Evolutionary conservation across 306 rosid genomes (phyloP).

Genomic region (Pueraria montana): DNA sequence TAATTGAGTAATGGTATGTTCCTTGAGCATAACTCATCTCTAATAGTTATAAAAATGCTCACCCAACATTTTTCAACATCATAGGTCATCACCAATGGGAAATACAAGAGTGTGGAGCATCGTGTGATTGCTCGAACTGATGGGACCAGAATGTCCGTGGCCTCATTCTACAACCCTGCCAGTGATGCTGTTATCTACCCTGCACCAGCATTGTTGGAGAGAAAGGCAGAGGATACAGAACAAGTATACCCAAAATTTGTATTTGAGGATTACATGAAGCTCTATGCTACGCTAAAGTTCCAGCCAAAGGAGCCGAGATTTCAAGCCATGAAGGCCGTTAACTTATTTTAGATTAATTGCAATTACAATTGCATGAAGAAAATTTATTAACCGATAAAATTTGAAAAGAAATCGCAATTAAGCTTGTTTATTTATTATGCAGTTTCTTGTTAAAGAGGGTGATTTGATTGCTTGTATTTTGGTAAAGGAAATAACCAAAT

Average conservation of each 20-base stretch:
- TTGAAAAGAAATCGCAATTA: no score
- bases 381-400: no score
- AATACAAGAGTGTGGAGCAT: slow-evolving; percentile 82
- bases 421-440: not conserved
- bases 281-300: not conserved
- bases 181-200: slow-evolving; percentile 80
- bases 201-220: slow-evolving; percentile 68
- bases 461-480: no score
- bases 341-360: not conserved
- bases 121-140: slow-evolving; percentile 69
- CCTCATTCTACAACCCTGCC: slow-evolving; percentile 82
- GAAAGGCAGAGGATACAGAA: slow-evolving; percentile 18
- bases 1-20: not conserved
- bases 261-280: slow-evolving; percentile 1
- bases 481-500: no score
- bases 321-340: not conserved
- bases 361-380: not conserved
- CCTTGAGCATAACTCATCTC: no score
- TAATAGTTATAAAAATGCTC: no score
- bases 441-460: no score
- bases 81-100: slow-evolving; percentile 79
- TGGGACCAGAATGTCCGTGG: slow-evolving; percentile 77
- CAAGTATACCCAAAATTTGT: not conserved
- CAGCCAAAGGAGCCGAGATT: not conserved
- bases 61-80: not conserved